A percentile compares a stretch with the other conserved stretches of the same genome.
phyloP scores from a whole-genome alignment of 305 asterid genomes.

The Euphrasia arctica region DNA sequence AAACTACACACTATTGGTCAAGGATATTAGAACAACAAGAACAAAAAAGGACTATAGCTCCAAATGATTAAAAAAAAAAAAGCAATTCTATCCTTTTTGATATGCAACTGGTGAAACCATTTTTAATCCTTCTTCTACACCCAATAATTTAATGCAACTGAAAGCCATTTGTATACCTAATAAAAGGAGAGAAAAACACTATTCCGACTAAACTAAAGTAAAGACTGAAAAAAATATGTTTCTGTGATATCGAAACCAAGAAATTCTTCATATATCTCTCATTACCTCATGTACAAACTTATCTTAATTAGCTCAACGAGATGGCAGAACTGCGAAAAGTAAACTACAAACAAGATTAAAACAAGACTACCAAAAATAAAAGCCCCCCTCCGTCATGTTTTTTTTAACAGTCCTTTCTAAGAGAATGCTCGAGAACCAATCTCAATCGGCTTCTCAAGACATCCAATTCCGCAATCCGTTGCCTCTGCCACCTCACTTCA shows the following conservation, averaged over 20 bases:
- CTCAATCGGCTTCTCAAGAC: conserved; percentile 64
- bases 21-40: conserved; percentile 1
- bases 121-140: not conserved
- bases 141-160: not conserved
- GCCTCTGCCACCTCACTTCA: conserved; percentile 59
- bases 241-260: not conserved
- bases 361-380: conserved; percentile 11
- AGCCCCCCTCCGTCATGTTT: not conserved
- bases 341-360: conserved; percentile 24
- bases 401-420: conserved; percentile 36
- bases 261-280: conserved; percentile 17
- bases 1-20: not conserved
- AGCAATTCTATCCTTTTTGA: conserved; percentile 3
- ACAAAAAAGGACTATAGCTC: conserved; percentile 5
- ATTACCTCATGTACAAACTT: conserved; percentile 30
- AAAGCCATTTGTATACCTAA: too few relatives aligned
- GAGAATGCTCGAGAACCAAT: conserved; percentile 62
- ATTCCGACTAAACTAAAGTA: not conserved
- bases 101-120: not conserved
- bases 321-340: conserved; percentile 6
- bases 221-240: not conserved
- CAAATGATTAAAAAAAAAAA: not conserved
- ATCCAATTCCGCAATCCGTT: conserved; percentile 65
- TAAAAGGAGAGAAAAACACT: too few relatives aligned
- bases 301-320: conserved; percentile 20